Percentiles rank a stretch among this genome's conserved stretches.
Conservation (phyloP, 306 rosid genomes). For the Acacia confusa region DNA sequence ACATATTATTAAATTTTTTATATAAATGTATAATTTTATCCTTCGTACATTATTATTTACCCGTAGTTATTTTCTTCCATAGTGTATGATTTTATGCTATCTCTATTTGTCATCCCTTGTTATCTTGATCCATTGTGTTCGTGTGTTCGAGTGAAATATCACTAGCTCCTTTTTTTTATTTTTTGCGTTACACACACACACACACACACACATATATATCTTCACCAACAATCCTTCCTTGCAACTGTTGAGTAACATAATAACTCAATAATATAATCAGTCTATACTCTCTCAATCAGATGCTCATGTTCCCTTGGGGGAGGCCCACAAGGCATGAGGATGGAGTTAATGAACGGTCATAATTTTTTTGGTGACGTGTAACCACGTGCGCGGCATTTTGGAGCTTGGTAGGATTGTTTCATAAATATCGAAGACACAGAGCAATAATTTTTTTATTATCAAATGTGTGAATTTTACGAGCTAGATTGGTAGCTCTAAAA, state of each 20-base stretch:
- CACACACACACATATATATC: too few species aligned
- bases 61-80: too few species aligned
- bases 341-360: conserved; percentile 25
- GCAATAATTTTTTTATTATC: not conserved
- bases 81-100: not conserved
- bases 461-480: not conserved
- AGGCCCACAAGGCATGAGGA: conserved; percentile 31
- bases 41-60: too few species aligned
- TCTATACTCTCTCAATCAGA: conserved; percentile 19
- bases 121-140: not conserved
- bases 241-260: too few species aligned
- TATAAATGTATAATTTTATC: too few species aligned
- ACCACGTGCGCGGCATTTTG: conserved; percentile 38
- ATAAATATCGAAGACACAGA: not conserved
- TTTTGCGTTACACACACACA: too few species aligned
- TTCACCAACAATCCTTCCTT: too few species aligned
- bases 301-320: conserved; percentile 2
- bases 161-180: too few species aligned
- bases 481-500: conserved; percentile 21
- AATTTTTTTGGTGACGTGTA: conserved; percentile 26
- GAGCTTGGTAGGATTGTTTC: too few species aligned
- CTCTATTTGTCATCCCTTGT: not conserved
- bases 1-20: too few species aligned
- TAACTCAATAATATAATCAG: too few species aligned
- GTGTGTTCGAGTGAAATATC: not conserved